Evolutionary conservation across 805 yeast species (phyloP), one percentile per base, ranked within the genome.

Genomic region (Tetrapisispora nanseiensis): DNA sequence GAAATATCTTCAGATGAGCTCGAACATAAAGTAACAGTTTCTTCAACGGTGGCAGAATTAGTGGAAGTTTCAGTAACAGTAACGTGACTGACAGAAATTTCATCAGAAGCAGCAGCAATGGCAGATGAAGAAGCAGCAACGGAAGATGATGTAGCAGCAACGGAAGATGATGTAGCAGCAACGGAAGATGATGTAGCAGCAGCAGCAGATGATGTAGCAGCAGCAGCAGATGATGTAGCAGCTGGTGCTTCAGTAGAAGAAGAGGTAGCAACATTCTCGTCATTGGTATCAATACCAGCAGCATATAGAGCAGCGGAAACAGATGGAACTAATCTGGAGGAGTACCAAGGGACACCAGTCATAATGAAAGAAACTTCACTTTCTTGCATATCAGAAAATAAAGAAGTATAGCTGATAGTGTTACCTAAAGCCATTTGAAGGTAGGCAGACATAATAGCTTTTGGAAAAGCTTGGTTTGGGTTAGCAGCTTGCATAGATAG

Each of bases 311-410:
- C 35, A 18, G 39, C 34, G 12, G 41, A 34, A 15, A 41, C 33
- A 5, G 29, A 6, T 33, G 42, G 29, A 16, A 34, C 42, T 15
- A 55, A 30, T 43, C 59, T 52, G 28, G 47, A 32, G 6, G 55
- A 48, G 42, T 54, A 61, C 64, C 64, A 61, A 47, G 65, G 64
- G 28, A 62, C 48, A 33, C 56, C 37, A 26, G 42, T 40, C 26
- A 40, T 27, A 11, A 40, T 18, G 19, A 19, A 16, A 11, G 27
- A 24, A 15, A 33, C 37, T 18, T 33, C 38, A 11, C 15, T 29
- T 20, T 33, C 37, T 12, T 19, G 34, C 20, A 40, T 27, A 21
- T 27, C 19, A 21, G 42, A 35, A 19, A 40, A 40, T 22, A 16
- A 40, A 13, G 39, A 21, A 9, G 43, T 40, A 32, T 35, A 40